Evolutionary conservation across 257 asterid species (phyloP).

Genomic region (Solanum pinnatisectum): DNA sequence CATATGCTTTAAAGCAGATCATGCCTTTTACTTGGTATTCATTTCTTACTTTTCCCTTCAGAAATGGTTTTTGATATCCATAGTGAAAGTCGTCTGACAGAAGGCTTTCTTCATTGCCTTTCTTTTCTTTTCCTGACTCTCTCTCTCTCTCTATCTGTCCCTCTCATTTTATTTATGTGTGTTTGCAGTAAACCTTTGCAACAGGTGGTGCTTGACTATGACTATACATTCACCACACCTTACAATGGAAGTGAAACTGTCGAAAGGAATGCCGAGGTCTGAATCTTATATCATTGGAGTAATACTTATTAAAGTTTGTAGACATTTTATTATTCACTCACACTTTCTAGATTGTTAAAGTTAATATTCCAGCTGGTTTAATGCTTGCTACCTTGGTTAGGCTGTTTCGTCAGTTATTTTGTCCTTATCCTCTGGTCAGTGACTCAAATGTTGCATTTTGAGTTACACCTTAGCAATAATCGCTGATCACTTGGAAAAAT

Average conservation of each 20-base stretch:
- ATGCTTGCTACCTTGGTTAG: background rate
- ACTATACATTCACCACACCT: constrained; percentile 96
- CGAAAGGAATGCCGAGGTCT: constrained; percentile 54
- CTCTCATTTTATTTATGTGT: constrained; percentile 8
- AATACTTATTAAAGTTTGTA: background rate
- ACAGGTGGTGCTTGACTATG: constrained; percentile 87
- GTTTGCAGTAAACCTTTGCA: constrained; percentile 73
- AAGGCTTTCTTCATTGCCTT: background rate
- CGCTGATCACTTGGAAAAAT: background rate
- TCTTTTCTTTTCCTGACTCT: background rate
- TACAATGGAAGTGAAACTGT: constrained; percentile 61
- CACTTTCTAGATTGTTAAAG: background rate
- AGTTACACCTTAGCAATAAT: background rate
- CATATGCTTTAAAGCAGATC: background rate
- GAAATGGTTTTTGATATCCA: background rate
- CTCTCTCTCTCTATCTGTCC: background rate
- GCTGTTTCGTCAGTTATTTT: background rate
- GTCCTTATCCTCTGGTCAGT: background rate
- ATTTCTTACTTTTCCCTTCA: background rate
- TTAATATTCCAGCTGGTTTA: background rate
- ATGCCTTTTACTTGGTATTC: background rate
- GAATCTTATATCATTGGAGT: constrained; percentile 10
- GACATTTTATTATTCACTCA: background rate
- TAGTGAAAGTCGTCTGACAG: background rate
- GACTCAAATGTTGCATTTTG: background rate